A percentile compares a stretch with the other conserved stretches of the same genome.
Conservation (phyloP, 192 early-diverging fungal species). For the Podila minutissima region DNA sequence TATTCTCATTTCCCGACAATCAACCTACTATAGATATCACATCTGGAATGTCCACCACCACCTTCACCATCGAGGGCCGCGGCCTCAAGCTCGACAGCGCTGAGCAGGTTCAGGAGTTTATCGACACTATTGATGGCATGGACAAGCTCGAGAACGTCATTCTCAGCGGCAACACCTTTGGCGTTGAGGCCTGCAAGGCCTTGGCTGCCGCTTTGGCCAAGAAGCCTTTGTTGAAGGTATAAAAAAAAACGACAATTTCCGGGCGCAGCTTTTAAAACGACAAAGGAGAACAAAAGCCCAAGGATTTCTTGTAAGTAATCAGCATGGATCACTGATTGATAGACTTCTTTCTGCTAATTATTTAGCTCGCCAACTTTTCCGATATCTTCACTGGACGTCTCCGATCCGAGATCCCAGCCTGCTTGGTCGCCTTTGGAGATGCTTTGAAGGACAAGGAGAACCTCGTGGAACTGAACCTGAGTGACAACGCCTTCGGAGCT, state of each 20-base stretch:
- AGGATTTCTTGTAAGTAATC: too few relatives aligned
- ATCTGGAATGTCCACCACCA: conserved; percentile 51
- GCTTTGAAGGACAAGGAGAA: conserved; percentile 83
- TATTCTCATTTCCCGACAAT: neutral
- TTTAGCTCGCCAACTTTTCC: conserved; percentile 81
- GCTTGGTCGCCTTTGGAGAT: conserved; percentile 83
- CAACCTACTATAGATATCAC: too few relatives aligned
- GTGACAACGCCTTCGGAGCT: conserved; percentile 99
- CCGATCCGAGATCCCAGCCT: conserved; percentile 87
- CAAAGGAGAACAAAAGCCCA: too few relatives aligned
- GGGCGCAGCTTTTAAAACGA: too few relatives aligned
- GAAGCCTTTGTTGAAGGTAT: conserved; percentile 79
- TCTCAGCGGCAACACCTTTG: conserved; percentile 92
- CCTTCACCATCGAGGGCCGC: conserved; percentile 89
- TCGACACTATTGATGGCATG: conserved; percentile 73
- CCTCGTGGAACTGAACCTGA: conserved; percentile 85
- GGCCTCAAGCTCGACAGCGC: conserved; percentile 90
- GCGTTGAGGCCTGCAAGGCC: conserved; percentile 87
- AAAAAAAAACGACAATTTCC: neutral
- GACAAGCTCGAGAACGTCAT: conserved; percentile 74
- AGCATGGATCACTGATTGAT: neutral
- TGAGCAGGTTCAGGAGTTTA: conserved; percentile 80
- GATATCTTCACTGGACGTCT: conserved; percentile 97
- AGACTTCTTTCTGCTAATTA: conserved; percentile 11
- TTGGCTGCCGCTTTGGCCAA: conserved; percentile 77